Evolutionary conservation across 2,329 filamentous ascomycete genomes (phyloP).

Genomic region (Phialophora expanda): DNA sequence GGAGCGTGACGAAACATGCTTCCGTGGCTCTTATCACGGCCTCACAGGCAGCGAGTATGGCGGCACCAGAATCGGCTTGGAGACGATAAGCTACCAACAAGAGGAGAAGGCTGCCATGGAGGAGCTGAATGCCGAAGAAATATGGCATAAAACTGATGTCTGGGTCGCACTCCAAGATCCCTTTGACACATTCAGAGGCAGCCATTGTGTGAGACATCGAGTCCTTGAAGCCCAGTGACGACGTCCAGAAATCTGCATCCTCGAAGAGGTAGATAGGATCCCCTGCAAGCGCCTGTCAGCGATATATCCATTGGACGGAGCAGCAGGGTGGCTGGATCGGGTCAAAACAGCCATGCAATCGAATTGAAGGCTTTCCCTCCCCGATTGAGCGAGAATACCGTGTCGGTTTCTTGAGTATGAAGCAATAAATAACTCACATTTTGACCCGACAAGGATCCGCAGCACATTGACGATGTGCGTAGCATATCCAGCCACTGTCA

Average conservation of each 20-base stretch:
- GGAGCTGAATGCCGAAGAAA: constrained; percentile 59
- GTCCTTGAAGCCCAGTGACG: constrained; percentile 53
- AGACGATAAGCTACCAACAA: constrained; percentile 58
- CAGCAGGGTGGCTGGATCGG: too few relatives aligned
- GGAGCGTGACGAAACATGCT: constrained; percentile 57
- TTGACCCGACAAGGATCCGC: constrained; percentile 56
- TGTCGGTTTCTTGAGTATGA: background rate
- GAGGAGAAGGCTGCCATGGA: constrained; percentile 59
- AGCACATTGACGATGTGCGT: constrained; percentile 57
- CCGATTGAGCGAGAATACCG: background rate
- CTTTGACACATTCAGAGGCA: constrained; percentile 54
- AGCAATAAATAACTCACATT: constrained; percentile 43
- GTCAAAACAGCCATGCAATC: background rate
- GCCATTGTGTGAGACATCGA: constrained; percentile 56
- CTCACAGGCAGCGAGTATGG: constrained; percentile 56
- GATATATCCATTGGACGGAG: background rate
- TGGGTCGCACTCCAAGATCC: constrained; percentile 56
- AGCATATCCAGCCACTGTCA: constrained; percentile 55
- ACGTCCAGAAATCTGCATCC: constrained; percentile 57
- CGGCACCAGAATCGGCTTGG: constrained; percentile 41
- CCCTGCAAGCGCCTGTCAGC: constrained; percentile 29
- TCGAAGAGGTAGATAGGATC: constrained; percentile 58
- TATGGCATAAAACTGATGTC: constrained; percentile 61
- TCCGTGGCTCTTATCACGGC: constrained; percentile 59
- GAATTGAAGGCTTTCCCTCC: background rate